Evolutionary conservation across 2,329 filamentous ascomycete species (phyloP).

Genomic region (Aphanocladium album): DNA sequence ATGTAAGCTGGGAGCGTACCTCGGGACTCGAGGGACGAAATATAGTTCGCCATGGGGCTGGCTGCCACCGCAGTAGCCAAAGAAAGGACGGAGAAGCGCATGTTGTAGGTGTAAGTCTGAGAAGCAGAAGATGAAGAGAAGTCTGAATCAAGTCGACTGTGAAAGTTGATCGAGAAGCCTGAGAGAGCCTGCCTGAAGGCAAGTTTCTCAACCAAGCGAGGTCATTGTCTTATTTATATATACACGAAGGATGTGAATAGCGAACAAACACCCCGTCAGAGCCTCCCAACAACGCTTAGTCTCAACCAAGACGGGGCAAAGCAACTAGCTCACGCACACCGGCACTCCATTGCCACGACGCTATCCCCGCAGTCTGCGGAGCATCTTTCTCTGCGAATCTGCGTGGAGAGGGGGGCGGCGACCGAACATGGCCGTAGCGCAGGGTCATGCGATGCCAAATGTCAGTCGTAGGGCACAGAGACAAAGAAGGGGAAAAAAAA

Average conservation of each 20-base stretch:
- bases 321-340: background rate
- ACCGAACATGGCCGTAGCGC: background rate
- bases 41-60: slow-evolving; percentile 22
- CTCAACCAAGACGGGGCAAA: background rate
- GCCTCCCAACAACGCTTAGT: background rate
- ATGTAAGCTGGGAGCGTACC: slow-evolving; percentile 23
- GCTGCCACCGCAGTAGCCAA: slow-evolving; percentile 23
- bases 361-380: slow-evolving; percentile 2
- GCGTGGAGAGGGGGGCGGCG: background rate
- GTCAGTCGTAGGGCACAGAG: background rate
- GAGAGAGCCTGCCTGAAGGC: background rate
- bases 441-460: background rate
- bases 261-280: background rate
- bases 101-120: slow-evolving; percentile 8
- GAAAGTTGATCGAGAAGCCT: background rate
- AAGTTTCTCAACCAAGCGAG: background rate
- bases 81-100: slow-evolving; percentile 24
- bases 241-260: background rate
- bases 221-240: background rate
- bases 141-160: background rate
- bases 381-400: background rate
- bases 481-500: background rate
- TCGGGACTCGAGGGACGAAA: slow-evolving; percentile 26
- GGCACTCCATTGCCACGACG: background rate
- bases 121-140: background rate